Base-by-base conservation (phyloP, 805 yeast species). In the Lachancea mirantina region DNA sequence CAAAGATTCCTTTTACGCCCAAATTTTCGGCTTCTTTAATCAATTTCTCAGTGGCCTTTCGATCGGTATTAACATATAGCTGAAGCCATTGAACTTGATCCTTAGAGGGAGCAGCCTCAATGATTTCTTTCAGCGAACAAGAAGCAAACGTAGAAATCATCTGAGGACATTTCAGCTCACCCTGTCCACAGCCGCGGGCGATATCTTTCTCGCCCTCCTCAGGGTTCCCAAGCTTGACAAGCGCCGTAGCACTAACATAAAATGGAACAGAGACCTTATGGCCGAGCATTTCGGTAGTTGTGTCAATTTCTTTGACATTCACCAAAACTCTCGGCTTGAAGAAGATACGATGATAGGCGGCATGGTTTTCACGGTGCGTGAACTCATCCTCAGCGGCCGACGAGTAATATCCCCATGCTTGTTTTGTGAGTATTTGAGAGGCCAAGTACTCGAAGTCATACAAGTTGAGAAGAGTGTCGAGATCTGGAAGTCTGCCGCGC, bases 101-200 rank as follows among this genome's bases (percentile, higher is more conserved):
- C 23, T 67, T 67, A 9, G 72, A 74, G 1, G 59, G 60, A 19
- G 80, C 77, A 4, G 78, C 83, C 37, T 73, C 84, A 3, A 79
- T 74, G 40, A 87, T 82, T 54, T 87, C 96, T 46, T 85, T 92
- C 42, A 84, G 70, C 2, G 95, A 76, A 54, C 87, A 84, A 5
- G 95, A 82, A 1, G 96, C 89, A 46, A 85, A 66, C 1, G 95
- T 88, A 4, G 96, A 88, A 36, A 88, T 78, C 97, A 88, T 88
- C 59, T 88, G 96, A 6, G 58, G 54, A 8, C 55, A 49, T 36
- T 81, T 75, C 19, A 78, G 65, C 26, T 65, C 74, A 35, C 82
- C 80, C 36, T 70, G 67, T 24, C 76, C 84, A 18, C 94, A 82
- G n/a, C 85, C 85, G 49, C 79, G 67, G 2, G 96, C 85, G 42